Base-by-base conservation (phyloP, 805 yeast species). In the Kuraishia capsulata region DNA sequence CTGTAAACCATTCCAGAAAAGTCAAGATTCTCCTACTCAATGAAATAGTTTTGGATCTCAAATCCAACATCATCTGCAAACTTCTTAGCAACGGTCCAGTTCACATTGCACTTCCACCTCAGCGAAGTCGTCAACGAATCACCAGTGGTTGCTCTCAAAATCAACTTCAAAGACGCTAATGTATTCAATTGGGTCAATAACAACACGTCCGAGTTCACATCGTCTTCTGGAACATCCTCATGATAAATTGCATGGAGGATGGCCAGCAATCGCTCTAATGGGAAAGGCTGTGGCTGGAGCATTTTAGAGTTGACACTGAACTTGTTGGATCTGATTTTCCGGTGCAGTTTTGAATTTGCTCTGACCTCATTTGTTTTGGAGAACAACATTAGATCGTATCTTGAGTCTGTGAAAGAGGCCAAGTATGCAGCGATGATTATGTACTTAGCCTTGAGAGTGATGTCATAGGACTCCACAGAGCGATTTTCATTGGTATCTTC, bases 361-460 rank as follows among this genome's bases (percentile, higher is more conserved):
- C 67, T 57, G 16, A 67, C 63, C 11, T 69, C 74, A 44, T 67
- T 73, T 33, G 81, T 62, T 42, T 69, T 76, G 24, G 96, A 81
- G 50, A 85, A 89, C 38, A 73, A 63, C 37, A 76, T 71, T 49
- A 78, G 61, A 56, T 88, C 97, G 50, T 71, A 71, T 43, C 75
- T 72, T 2, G 81, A 77, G 23, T 81, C 83, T 40, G 77, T 74
- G 51, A 73, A 83, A 0, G 96, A 86, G 1, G 95, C 94, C 35
- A 88, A 60, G 54, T 82, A 89, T 1, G 95, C 79, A 1, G 96
- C 86, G 24, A 87, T 70, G 13, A 88, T 57, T n/a, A 89, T 58
- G 51, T 72, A 85, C 51, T 84, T 82, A 2, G 90, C 71, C 36
- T 73, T 69, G 6, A 51, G 53, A 0, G 89, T 76, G 31, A 84